phyloP scores from a whole-genome alignment of 2,329 filamentous ascomycete genomes.

The Monilinia fructigena region DNA sequence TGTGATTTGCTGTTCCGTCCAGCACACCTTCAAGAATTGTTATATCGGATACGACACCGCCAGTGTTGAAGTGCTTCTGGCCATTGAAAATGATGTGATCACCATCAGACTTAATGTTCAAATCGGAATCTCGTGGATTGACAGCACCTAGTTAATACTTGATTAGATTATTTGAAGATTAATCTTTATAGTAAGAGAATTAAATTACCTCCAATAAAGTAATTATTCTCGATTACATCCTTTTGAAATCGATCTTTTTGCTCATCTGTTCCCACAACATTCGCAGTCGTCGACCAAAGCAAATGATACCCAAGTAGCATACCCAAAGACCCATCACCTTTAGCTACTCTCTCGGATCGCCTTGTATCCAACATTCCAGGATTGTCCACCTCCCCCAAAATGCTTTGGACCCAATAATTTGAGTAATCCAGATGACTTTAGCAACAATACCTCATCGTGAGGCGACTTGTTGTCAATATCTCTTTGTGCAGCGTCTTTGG shows the following conservation, averaged over 20 bases:
- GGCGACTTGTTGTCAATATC: constrained; percentile 54
- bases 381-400: constrained; percentile 53
- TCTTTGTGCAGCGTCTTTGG: constrained; percentile 32
- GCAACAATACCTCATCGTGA: constrained; percentile 49
- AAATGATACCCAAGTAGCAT: constrained; percentile 67
- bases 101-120: constrained; percentile 55
- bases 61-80: constrained; percentile 66
- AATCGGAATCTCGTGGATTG: constrained; percentile 62
- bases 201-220: constrained; percentile 57
- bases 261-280: constrained; percentile 58
- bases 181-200: neutral
- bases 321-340: constrained; percentile 63
- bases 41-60: constrained; percentile 63
- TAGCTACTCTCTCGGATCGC: constrained; percentile 61
- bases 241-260: constrained; percentile 58
- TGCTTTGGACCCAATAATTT: constrained; percentile 51
- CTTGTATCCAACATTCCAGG: constrained; percentile 57
- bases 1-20: constrained; percentile 57
- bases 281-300: constrained; percentile 61
- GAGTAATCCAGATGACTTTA: constrained; percentile 52
- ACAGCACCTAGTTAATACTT: constrained; percentile 48
- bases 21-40: constrained; percentile 63
- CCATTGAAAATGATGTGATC: constrained; percentile 59
- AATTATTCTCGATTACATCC: constrained; percentile 61
- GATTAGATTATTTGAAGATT: neutral